Evolutionary conservation across 495 filamentous ascomycete species (phyloP).

Genomic region (Physcia stellaris): DNA sequence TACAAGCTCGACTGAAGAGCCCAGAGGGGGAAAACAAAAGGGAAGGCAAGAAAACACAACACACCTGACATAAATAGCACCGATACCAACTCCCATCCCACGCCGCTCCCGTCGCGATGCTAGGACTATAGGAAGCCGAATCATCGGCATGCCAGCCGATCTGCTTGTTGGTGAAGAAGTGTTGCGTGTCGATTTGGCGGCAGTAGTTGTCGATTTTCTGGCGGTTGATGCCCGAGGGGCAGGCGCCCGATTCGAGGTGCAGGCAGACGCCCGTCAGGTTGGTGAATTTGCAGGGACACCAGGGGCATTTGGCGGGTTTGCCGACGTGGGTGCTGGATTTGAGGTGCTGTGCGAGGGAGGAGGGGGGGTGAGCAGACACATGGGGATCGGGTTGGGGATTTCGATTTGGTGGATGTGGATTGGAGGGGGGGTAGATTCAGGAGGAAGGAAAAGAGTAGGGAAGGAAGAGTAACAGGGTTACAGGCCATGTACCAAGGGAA

Average conservation of each 20-base stretch:
- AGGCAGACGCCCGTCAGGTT: slow-evolving; percentile 17
- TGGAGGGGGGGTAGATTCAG: no score
- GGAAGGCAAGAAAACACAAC: no score
- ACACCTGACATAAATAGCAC: slow-evolving; percentile 20
- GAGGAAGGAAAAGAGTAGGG: no score
- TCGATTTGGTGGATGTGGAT: no score
- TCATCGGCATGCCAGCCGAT: slow-evolving; percentile 12
- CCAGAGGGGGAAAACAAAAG: no score
- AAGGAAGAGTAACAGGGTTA: no score
- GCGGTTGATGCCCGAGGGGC: slow-evolving; percentile 15
- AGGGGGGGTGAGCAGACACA: no score
- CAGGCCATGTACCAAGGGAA: no score
- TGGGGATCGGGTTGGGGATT: no score
- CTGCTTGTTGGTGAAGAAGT: slow-evolving; percentile 18
- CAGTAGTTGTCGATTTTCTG: slow-evolving; percentile 15
- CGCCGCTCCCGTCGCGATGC: slow-evolving; percentile 13
- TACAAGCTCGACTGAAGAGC: no score
- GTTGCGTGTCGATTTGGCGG: slow-evolving; percentile 12
- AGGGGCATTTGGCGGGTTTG: slow-evolving; percentile 17
- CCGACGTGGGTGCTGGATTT: slow-evolving; percentile 19
- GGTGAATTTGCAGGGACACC: slow-evolving; percentile 13
- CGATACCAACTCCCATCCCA: slow-evolving; percentile 18
- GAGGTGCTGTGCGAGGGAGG: slow-evolving; percentile 12
- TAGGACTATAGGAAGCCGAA: background rate
- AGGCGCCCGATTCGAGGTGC: slow-evolving; percentile 19